Evolutionary conservation across 257 asterid species (phyloP), one percentile per base, ranked within the genome.

Genomic region (Cynanchum wilfordii): DNA sequence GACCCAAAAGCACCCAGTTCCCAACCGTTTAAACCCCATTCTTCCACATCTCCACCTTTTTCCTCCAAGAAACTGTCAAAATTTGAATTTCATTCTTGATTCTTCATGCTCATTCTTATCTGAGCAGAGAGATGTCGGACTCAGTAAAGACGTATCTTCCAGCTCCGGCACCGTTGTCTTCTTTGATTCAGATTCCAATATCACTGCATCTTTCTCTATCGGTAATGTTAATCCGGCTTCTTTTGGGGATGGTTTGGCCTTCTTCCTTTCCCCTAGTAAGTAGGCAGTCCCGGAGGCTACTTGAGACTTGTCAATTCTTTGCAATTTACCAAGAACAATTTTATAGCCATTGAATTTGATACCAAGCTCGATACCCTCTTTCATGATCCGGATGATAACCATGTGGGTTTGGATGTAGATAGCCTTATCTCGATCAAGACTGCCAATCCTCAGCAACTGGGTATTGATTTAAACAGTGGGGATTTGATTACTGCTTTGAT

Each of bases 141-240:
- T 95, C 45, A 95, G 98, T 30, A 75, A 88, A 50, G 97, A 92
- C 82, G 85, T 87, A 1, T 80, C 97, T 7, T 92, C 99, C 1
- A 95, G 98, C 91, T 89, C 99, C 5, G 99, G 99, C 2, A 70
- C 95, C 0, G 84, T 87, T n/a, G 80, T 89, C 71, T 92, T 95
- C 82, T 87, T 82, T 71, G 96, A 92, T 77, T 86, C 77, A 38
- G 87, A 82, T 22, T 57, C 90, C 38, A 88, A 91, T 67, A 40
- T 66, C 72, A 85, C 92, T 0, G 94, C 91, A 13, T 95, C 99
- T 19, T 95, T 95, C 82, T 87, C 90, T 2, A 79, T 95, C 55
- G 84, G 70, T 25, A 91, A 89, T 73, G 45, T 82, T 30, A 88
- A 89, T 25, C 95, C 96, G 25, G 17, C 90, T 15, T 94, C 98